A percentile compares a stretch with the other conserved stretches of the same genome.
Evolutionary conservation across 192 early-diverging fungal genomes (phyloP).

Genomic region (Bifiguratus adelaidae): DNA sequence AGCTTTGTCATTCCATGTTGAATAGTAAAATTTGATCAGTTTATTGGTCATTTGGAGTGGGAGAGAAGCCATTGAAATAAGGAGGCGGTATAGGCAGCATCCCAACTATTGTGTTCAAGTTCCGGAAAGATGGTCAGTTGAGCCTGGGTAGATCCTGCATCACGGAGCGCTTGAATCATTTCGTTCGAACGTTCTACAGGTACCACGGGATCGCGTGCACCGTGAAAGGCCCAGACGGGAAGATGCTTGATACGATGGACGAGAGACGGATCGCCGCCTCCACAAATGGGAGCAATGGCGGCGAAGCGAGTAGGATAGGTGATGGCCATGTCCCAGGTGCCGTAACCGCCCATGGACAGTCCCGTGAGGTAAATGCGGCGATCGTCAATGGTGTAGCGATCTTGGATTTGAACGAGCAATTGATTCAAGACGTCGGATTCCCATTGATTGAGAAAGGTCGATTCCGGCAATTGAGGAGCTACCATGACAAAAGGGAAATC

Average conservation of each 20-base stretch:
- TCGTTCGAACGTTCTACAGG: background rate
- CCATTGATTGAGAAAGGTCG: background rate
- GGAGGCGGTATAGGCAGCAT: no score
- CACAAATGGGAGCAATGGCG: background rate
- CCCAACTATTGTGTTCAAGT: background rate
- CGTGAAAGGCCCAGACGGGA: background rate
- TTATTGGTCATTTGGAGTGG: no score
- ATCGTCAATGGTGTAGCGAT: conserved; percentile 1
- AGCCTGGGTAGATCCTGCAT: background rate
- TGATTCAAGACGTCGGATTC: background rate
- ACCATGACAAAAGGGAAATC: background rate
- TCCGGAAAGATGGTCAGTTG: background rate
- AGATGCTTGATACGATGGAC: conserved; percentile 1
- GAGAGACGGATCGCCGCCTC: conserved; percentile 5
- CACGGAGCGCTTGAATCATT: background rate
- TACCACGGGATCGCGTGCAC: background rate
- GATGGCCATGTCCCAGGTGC: conserved; percentile 4
- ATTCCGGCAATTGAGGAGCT: background rate
- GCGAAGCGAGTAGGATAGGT: conserved; percentile 10
- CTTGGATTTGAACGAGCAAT: background rate
- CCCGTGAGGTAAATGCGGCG: conserved; percentile 1
- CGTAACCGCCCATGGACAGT: conserved; percentile 1
- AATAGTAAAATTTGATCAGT: no score
- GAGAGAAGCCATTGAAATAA: no score
- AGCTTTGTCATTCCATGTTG: no score